Conservation (phyloP, 1,139 yeast species). For the Kluyveromyces sp. region DNA sequence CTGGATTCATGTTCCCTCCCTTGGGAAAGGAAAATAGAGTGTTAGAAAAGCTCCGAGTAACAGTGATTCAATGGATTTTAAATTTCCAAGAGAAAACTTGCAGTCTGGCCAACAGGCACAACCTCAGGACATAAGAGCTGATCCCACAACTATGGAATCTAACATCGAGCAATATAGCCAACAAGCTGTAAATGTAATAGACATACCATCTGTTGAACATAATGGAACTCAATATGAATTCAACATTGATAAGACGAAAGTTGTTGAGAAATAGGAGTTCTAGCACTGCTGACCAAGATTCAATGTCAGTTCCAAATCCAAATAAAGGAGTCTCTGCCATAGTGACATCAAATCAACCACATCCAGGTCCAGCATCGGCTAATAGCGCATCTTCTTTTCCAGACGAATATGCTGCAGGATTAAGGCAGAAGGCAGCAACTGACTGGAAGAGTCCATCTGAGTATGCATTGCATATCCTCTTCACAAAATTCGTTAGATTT, state of each 20-base stretch:
- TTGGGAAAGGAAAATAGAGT: constrained; percentile 1
- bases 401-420: constrained; percentile 21
- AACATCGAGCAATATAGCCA: background rate
- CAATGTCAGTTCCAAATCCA: background rate
- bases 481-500: constrained; percentile 89
- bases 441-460: constrained; percentile 80
- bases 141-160: background rate
- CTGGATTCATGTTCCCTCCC: constrained; percentile 18
- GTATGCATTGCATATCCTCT: constrained; percentile 86
- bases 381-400: constrained; percentile 12
- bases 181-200: constrained; percentile 1
- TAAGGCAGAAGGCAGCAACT: constrained; percentile 46
- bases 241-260: too few species aligned
- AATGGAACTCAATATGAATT: too few species aligned
- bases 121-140: background rate
- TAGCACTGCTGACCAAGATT: too few species aligned
- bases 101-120: background rate
- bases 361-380: constrained; percentile 10
- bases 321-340: background rate
- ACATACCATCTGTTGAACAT: background rate
- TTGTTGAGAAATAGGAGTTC: too few species aligned
- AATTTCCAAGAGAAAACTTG: constrained; percentile 7
- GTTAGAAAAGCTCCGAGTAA: background rate
- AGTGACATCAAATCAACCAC: background rate
- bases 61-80: constrained; percentile 5